These are phyloP conservation scores for Colletotrichum sp. DNA, from an alignment of 2,329 filamentous ascomycete genomes.

Conservation along the genomic window DNA sequence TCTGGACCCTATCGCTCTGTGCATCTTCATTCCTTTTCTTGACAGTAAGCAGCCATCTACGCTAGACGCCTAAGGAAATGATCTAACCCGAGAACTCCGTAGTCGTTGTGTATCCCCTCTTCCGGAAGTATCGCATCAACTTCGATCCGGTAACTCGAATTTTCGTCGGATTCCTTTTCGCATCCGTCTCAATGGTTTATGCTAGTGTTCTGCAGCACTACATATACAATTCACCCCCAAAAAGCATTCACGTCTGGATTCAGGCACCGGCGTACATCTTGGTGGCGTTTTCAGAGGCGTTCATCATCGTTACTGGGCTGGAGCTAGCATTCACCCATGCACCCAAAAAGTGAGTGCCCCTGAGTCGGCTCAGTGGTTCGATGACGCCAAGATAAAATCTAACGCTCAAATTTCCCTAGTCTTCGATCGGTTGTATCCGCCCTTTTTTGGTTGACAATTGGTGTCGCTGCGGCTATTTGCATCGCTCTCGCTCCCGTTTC, in stretches of 20 bases:
- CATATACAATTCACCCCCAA: constrained; percentile 23
- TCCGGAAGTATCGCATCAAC: constrained; percentile 25
- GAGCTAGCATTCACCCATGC: constrained; percentile 79
- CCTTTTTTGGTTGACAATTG: constrained; percentile 56
- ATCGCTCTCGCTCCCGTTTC: constrained; percentile 66
- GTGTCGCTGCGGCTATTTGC: constrained; percentile 44
- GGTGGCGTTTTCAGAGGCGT: constrained; percentile 64
- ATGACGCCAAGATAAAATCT: constrained; percentile 47
- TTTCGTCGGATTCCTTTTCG: constrained; percentile 26
- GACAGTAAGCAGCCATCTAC: constrained; percentile 18
- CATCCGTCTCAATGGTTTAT: constrained; percentile 27
- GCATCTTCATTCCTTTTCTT: constrained; percentile 31
- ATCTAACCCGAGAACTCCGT: not conserved
- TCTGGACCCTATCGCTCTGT: constrained; percentile 29
- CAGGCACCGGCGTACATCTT: constrained; percentile 60
- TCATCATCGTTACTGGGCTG: constrained; percentile 70
- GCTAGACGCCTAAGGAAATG: rapidly evolving
- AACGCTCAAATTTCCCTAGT: not conserved
- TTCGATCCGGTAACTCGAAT: constrained; percentile 27
- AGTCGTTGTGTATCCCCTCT: constrained; percentile 24
- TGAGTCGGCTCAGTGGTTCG: constrained; percentile 67
- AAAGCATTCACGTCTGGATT: constrained; percentile 58
- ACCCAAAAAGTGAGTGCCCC: constrained; percentile 38
- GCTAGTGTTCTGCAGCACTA: constrained; percentile 25
- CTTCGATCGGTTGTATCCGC: constrained; percentile 16